phyloP scores from a whole-genome alignment of 169 alveolate genomes.

The Cryptosporidium sp. region DNA sequence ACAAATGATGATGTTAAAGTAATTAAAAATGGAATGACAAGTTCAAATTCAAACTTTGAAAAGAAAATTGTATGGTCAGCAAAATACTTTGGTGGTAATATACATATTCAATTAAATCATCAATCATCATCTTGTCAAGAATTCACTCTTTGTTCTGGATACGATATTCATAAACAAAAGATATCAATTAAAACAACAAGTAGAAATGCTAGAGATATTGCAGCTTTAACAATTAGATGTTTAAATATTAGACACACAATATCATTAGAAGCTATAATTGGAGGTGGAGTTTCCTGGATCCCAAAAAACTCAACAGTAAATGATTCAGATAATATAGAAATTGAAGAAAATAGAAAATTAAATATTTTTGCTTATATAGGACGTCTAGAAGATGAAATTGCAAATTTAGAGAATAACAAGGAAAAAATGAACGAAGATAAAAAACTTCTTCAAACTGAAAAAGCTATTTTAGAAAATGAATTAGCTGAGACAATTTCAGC shows the following conservation, averaged over 20 bases:
- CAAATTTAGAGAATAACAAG: not conserved
- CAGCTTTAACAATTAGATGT: slow-evolving; percentile 55
- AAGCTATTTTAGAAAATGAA: slow-evolving; percentile 38
- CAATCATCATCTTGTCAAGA: not conserved
- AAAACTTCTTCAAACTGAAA: slow-evolving; percentile 13
- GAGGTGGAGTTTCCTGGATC: not conserved
- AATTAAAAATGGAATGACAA: slow-evolving; percentile 38
- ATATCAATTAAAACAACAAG: slow-evolving; percentile 38
- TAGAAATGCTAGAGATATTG: slow-evolving; percentile 52
- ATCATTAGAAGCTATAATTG: slow-evolving; percentile 32
- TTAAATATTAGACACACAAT: slow-evolving; percentile 28
- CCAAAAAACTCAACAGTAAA: not conserved
- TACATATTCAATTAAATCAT: slow-evolving; percentile 3
- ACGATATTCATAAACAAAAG: slow-evolving; percentile 49
- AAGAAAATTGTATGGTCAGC: slow-evolving; percentile 70
- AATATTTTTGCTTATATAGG: slow-evolving; percentile 25
- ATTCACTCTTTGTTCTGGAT: slow-evolving; percentile 43
- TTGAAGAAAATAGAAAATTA: not conserved
- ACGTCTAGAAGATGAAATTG: slow-evolving; percentile 27
- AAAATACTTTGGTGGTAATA: slow-evolving; percentile 70
- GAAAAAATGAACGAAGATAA: slow-evolving; percentile 24
- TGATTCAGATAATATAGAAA: not conserved
- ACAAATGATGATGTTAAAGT: slow-evolving; percentile 64
- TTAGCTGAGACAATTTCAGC: slow-evolving; percentile 67
- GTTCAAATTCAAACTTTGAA: slow-evolving; percentile 5